Base-by-base conservation (phyloP, 352 stramenopile species). In the Thalassiosira allenii region DNA sequence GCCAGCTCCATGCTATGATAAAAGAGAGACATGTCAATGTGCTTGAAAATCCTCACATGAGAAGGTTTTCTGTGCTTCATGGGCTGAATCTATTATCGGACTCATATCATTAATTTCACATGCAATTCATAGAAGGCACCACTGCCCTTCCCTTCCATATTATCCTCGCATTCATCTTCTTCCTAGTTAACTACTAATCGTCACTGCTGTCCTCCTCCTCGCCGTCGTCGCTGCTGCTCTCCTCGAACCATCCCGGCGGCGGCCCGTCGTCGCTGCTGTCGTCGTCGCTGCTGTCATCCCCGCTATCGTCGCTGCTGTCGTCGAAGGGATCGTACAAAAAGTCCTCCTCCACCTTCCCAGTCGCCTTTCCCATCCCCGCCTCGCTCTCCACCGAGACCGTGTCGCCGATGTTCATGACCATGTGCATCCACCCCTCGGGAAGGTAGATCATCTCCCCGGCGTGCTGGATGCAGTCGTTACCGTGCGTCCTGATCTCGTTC, bases 371-470 rank as follows among this genome's bases (percentile, higher is more conserved):
- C 32, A 81, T 43, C 8, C 77, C 77, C 57, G 80, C 73, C 47
- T 86, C 78, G n/a, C 65, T 79, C 33, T 81, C 77, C 12, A 86
- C 70, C 2, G 71, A 63, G 8, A 81, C 78, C 20, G 70, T 86
- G 72, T 86, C 78, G 37, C 78, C 71, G 67, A 86, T 86, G 70
- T 86, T 86, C 2, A 80, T 40, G 2, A 86, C 78, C 53, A 76
- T 80, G 33, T 86, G 78, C 65, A 81, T 64, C 78, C 78, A 86
- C 22, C 78, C 49, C 17, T 59, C 32, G 0, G 78, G 78, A n/a
- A 86, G 58, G 53, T 71, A 86, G 61, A 86, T 75, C 54, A 86
- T 75, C 44, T 82, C 65, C 44, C 78, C 78, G 17, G 71, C 78
- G 27, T 58, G 57, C 43, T 86, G 78, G 17, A 86, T 71, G 37